phyloP scores from a whole-genome alignment of 1,139 yeast species.

The Taphrina sp. region DNA sequence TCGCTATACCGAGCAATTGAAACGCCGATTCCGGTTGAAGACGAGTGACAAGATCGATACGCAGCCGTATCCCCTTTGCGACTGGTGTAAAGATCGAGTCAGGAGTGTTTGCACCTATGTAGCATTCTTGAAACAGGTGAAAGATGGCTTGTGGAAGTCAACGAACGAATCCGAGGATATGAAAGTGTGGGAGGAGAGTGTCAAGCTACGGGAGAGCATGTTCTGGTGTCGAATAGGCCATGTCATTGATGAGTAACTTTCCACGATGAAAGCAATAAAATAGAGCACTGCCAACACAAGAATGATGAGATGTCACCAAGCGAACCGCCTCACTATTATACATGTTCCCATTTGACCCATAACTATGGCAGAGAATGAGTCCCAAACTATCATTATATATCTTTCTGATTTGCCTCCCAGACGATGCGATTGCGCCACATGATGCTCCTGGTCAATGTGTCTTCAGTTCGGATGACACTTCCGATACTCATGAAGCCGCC shows the following conservation, averaged over 20 bases:
- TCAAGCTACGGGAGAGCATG: slow-evolving; percentile 58
- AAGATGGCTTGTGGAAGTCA: slow-evolving; percentile 55
- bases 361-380: too few relatives aligned
- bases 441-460: background rate
- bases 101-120: slow-evolving; percentile 77
- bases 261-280: too few relatives aligned
- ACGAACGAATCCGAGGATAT: slow-evolving; percentile 46
- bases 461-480: slow-evolving; percentile 36
- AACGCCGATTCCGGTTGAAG: slow-evolving; percentile 36
- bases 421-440: background rate
- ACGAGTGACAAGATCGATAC: slow-evolving; percentile 41
- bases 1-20: slow-evolving; percentile 31
- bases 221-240: slow-evolving; percentile 84
- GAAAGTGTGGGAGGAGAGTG: slow-evolving; percentile 60
- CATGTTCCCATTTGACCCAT: too few relatives aligned
- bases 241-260: slow-evolving; percentile 22
- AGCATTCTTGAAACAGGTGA: slow-evolving; percentile 66
- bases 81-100: slow-evolving; percentile 73
- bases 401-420: too few relatives aligned
- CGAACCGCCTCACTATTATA: too few relatives aligned
- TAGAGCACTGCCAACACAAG: too few relatives aligned
- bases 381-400: too few relatives aligned
- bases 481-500: slow-evolving; percentile 48
- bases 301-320: too few relatives aligned
- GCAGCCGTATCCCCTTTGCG: slow-evolving; percentile 68